Base-by-base conservation (phyloP, 331 rosid genomes). In the Quercus tomentella region DNA sequence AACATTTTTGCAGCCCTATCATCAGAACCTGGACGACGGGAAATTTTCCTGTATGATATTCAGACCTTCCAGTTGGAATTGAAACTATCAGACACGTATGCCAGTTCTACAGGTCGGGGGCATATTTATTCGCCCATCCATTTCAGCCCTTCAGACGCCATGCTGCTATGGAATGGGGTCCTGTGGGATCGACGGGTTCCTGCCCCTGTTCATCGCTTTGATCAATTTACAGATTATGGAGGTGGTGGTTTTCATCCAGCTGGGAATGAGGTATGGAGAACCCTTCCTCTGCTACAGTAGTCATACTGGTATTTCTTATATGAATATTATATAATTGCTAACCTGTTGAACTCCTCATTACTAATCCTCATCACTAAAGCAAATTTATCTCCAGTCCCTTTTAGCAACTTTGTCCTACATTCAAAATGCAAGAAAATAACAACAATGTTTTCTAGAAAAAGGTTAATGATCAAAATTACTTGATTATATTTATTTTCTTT, bases 181-280 rank as follows among this genome's bases (percentile, higher is more conserved):
- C 83, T 96, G 30, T 96, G 99, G 99, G 99, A 96, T 68, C 89
- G 91, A 11, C 90, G 99, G 30, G 88, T 71, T 56, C 74, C 97
- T 78, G 82, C 82, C 37, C 99, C 92, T 23, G 90, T 93, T 87
- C 91, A 90, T 87, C 97, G 97, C 56, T 96, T 96, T 81, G 99
- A 96, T 85, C 99, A 92, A 87, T 96, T 96, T 79, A 92, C 99
- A 0, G 99, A 96, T 75, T 92, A 93, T 85, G 99, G 98, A 6
- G 99, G 99, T 62, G 99, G 99, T 20, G 99, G 99, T 77, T 93
- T 96, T 86, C 99, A 96, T 90, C 99, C 99, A 75, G 95, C 97
- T 76, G 99, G 99, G 76, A 96, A 96, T 23, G 99, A 96, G 99
- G 99, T 96, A 81, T 70, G 82, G 57, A 20, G 77, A 83, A 69